Percentiles rank a stretch among this genome's conserved stretches.
Evolutionary conservation across 1,284 basidiomycete genomes (phyloP).

Genomic region (Pseudozyma flocculosa): DNA sequence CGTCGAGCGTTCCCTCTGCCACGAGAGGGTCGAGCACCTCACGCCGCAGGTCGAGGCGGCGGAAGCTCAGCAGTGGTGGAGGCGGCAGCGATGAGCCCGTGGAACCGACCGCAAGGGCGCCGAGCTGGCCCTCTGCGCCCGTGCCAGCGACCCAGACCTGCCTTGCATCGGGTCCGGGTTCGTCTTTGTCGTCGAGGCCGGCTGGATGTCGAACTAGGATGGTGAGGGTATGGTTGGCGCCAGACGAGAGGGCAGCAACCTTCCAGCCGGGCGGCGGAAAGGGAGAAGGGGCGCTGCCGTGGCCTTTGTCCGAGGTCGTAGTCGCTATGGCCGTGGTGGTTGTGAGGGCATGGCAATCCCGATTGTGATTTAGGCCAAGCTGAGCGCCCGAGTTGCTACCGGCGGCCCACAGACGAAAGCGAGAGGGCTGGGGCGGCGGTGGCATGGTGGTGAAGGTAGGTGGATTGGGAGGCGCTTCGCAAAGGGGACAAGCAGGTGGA

Average conservation of each 20-base stretch:
- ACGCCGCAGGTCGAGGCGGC: conserved; percentile 7
- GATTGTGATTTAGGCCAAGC: conserved; percentile 8
- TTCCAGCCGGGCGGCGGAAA: conserved; percentile 14
- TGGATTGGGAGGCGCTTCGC: no score
- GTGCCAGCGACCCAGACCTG: conserved; percentile 20
- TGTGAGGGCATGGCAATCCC: conserved; percentile 4
- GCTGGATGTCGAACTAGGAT: conserved; percentile 9
- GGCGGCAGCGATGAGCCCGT: no score
- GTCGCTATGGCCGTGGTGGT: conserved; percentile 8
- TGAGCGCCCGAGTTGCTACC: conserved; percentile 37
- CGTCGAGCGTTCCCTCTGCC: no score
- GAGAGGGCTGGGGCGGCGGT: conserved; percentile 5
- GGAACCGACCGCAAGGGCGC: conserved; percentile 1
- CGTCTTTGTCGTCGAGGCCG: neutral
- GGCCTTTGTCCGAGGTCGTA: no score
- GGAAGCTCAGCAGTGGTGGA: conserved; percentile 5
- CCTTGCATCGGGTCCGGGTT: neutral
- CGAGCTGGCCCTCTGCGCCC: conserved; percentile 20
- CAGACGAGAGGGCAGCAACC: conserved; percentile 15
- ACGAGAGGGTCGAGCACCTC: neutral
- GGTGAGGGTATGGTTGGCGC: conserved; percentile 31
- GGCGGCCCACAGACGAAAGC: conserved; percentile 15
- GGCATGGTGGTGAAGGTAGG: conserved; percentile 3
- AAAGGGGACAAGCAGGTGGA: no score
- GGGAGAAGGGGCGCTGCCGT: no score